These are phyloP conservation scores for Funneliformis mosseae DNA, from an alignment of 192 early-diverging fungal genomes.

Conservation along the genomic window DNA sequence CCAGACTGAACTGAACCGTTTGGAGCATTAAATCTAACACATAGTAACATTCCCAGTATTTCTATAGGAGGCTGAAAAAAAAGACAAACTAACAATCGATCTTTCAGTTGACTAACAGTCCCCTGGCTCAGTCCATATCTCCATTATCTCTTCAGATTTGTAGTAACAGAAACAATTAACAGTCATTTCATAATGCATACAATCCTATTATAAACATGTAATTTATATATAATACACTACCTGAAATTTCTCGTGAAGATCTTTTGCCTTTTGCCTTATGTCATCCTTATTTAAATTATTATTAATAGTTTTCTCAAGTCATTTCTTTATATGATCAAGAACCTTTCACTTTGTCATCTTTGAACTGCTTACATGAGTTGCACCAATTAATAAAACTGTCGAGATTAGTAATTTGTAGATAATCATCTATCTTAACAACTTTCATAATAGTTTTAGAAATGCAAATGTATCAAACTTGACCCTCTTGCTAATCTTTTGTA, in stretches of 20 bases:
- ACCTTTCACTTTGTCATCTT: conserved; percentile 30
- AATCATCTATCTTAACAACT: no score
- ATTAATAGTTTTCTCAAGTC: conserved; percentile 16
- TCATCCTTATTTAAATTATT: conserved; percentile 25
- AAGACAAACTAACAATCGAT: conserved; percentile 32
- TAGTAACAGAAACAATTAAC: conserved; percentile 21
- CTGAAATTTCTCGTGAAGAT: neutral
- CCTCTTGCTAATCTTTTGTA: no score
- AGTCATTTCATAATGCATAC: conserved; percentile 28
- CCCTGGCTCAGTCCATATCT: conserved; percentile 27
- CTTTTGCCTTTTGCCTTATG: neutral
- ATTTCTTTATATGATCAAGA: conserved; percentile 28
- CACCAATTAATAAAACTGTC: conserved; percentile 26
- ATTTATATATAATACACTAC: neutral
- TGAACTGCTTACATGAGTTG: neutral
- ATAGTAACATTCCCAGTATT: conserved; percentile 21
- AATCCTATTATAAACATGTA: conserved; percentile 29
- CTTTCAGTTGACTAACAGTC: conserved; percentile 35
- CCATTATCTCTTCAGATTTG: conserved; percentile 28
- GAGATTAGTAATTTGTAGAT: conserved; percentile 28
- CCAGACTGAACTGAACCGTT: no score
- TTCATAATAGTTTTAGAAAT: no score
- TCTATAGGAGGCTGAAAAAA: conserved; percentile 28
- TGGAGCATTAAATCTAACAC: conserved; percentile 35
- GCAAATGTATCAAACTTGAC: no score